Evolutionary conservation across 2,329 filamentous ascomycete genomes (phyloP), one percentile per base, ranked within the genome.

Genomic region (Stagonosporopsis cucurbitacearum): DNA sequence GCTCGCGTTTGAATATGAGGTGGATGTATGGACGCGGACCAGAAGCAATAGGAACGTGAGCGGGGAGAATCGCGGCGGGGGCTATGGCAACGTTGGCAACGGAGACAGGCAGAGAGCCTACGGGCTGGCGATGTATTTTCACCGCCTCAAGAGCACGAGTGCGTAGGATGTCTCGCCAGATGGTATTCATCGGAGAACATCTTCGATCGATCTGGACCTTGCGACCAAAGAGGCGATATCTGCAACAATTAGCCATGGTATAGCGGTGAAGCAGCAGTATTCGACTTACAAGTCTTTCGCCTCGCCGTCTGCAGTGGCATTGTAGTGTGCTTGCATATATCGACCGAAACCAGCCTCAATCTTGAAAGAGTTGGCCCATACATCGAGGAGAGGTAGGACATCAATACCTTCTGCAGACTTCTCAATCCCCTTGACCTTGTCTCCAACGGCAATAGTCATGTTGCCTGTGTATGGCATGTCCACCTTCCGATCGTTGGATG

Each of bases 171-270:
- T 49, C 32, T 5, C 67, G 63, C 71, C 69, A 72, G 4, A 40
- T n/a, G 8, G 22, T 23, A 46, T 69, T 70, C 63, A 70, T 70
- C 2, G 2, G 11, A 5, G 57, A 51, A 50, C 65, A 71, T 4
- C 60, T 53, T 13, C 65, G 61, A 37, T 68, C 63, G 0, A 20
- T 22, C 6, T 64, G 53, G 3, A 72, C 66, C 9, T 50, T 57
- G 22, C 67, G 63, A 6, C 71, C 71, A 41, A 72, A 70, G 41
- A 73, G 63, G 28, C 71, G 67, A 45, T 72, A 72, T 1, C 67
- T 71, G 25, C 3, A 20, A 3, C 19, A 42, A 26, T 57, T 7
- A 52, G 42, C 17, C 4, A 6, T 12, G n/a, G 9, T n/a, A 3
- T 28, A 11, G 0, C 2, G 22, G 20, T 11, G 2, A 7, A 19